Evolutionary conservation across 257 asterid genomes (phyloP).

Genomic region (Oldenlandia corymbosa): DNA sequence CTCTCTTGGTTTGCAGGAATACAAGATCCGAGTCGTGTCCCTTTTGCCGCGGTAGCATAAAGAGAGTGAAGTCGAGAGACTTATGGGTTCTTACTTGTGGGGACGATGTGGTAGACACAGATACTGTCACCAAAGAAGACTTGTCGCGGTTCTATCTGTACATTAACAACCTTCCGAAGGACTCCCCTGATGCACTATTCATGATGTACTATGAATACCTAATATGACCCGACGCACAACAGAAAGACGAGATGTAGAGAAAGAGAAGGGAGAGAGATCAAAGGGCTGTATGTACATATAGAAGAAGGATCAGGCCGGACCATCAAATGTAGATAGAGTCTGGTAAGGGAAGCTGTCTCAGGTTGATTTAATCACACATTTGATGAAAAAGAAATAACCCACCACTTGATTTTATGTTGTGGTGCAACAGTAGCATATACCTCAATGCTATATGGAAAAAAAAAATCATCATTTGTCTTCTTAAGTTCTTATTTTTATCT

Average conservation of each 20-base stretch:
- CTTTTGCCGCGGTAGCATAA: constrained; percentile 76
- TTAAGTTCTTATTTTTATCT: constrained; percentile 8
- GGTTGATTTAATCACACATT: constrained; percentile 10
- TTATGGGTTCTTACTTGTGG: constrained; percentile 76
- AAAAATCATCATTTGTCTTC: constrained; percentile 1
- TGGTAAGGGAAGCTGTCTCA: constrained; percentile 28
- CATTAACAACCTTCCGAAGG: constrained; percentile 65
- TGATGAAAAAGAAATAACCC: constrained; percentile 37
- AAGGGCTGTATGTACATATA: constrained; percentile 32
- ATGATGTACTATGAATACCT: constrained; percentile 67
- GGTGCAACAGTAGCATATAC: constrained; percentile 15
- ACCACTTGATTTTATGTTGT: constrained; percentile 24
- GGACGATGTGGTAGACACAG: constrained; percentile 66
- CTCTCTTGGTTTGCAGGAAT: constrained; percentile 44
- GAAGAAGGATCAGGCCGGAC: constrained; percentile 32
- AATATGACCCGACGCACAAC: constrained; percentile 40
- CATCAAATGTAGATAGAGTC: constrained; percentile 54
- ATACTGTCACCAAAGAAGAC: constrained; percentile 52
- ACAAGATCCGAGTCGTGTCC: constrained; percentile 83
- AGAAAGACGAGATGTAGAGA: no score
- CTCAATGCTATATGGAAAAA: constrained; percentile 10
- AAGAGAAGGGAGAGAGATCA: no score
- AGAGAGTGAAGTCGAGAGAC: constrained; percentile 65
- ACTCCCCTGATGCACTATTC: constrained; percentile 71
- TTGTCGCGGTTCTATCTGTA: constrained; percentile 60